Conservation (phyloP, 163 green algal species). For the Volvox carteri region DNA sequence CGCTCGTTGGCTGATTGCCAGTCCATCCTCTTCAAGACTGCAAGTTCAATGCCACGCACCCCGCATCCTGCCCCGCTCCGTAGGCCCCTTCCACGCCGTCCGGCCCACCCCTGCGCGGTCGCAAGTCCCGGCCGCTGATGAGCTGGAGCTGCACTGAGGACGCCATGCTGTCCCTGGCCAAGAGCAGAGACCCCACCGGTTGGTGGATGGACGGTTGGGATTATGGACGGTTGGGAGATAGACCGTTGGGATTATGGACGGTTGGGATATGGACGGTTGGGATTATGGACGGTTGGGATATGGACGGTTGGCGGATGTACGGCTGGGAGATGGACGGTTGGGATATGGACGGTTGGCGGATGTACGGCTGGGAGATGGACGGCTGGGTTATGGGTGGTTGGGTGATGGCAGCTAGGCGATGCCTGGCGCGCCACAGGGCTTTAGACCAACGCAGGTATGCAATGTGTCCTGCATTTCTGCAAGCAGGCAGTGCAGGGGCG, state of each 20-base stretch:
- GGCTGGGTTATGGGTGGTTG: background rate
- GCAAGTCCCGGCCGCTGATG: conserved; percentile 47
- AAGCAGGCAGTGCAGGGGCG: too few relatives aligned
- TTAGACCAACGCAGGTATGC: too few relatives aligned
- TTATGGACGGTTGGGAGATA: background rate
- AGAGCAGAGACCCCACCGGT: conserved; percentile 59
- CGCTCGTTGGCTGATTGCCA: too few relatives aligned
- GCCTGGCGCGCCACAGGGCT: too few relatives aligned
- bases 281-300: background rate
- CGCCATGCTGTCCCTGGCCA: conserved; percentile 54
- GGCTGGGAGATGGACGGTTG: background rate
- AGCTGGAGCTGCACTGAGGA: conserved; percentile 59
- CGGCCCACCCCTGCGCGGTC: conserved; percentile 30
- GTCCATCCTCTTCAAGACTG: too few relatives aligned
- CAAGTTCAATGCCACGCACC: too few relatives aligned
- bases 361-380: background rate
- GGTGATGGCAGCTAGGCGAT: too few relatives aligned
- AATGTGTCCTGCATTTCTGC: too few relatives aligned
- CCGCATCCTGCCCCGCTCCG: too few relatives aligned
- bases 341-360: background rate
- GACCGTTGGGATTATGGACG: background rate
- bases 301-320: background rate
- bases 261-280: background rate
- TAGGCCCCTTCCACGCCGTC: background rate
- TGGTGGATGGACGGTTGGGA: background rate